Conservation (phyloP, 108 stramenopile genomes). For the Thalassiosira profunda region DNA sequence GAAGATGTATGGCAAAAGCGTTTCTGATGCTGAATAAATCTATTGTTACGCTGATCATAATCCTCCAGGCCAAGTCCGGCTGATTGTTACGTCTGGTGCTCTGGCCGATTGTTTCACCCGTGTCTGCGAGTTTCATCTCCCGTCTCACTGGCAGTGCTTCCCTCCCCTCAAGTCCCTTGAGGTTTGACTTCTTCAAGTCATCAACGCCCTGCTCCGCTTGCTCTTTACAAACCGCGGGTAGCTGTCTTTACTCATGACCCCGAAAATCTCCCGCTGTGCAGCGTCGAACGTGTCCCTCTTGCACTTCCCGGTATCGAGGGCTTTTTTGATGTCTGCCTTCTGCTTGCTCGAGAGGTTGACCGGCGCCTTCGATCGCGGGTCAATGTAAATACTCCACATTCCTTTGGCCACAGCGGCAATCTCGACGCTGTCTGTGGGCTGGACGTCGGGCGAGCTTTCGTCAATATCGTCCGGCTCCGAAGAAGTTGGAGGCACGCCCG, state of each 20-base stretch:
- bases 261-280: conserved; percentile 49
- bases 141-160: too few species aligned
- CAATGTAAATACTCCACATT: conserved; percentile 35
- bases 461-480: conserved; percentile 1
- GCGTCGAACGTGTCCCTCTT: conserved; percentile 41
- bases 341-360: conserved; percentile 48
- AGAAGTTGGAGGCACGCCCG: not conserved
- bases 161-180: too few species aligned
- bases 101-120: not conserved
- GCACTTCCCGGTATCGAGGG: conserved; percentile 23
- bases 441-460: not conserved
- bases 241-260: conserved; percentile 45
- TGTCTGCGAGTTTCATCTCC: not conserved
- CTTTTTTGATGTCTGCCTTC: conserved; percentile 26
- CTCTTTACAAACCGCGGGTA: conserved; percentile 53
- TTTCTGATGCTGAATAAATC: too few species aligned
- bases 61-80: too few species aligned
- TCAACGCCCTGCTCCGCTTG: too few species aligned
- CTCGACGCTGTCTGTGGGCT: not conserved
- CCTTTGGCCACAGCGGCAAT: conserved; percentile 13
- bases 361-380: conserved; percentile 22
- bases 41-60: too few species aligned
- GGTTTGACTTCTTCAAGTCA: too few species aligned
- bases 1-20: too few species aligned
- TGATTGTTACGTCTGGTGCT: too few species aligned